Base-by-base conservation (phyloP, 495 filamentous ascomycete genomes). In the Xylaria longipes region DNA sequence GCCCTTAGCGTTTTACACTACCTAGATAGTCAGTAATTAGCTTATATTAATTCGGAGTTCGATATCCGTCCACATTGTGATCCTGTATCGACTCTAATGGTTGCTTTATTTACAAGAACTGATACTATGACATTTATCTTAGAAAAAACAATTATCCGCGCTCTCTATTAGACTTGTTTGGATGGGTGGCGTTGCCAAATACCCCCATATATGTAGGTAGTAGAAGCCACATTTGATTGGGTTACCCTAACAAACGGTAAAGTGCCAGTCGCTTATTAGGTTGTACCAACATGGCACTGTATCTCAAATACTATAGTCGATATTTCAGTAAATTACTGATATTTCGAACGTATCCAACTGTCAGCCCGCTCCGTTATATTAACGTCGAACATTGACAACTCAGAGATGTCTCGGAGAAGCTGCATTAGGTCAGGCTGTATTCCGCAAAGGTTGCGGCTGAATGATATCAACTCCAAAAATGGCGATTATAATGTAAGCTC, bases 371-470 rank as follows among this genome's bases (percentile, higher is more conserved):
- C 25, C 6, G 20, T 43, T 29, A 12, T 52, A 9, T 54, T 25
- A n/a, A 1, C 56, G 50, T 33, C 31, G 14, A 58, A 33, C 7
- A 29, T 37, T 50, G 35, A 17, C n/a, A 56, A n/a, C 12, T 41
- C 33, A 31, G 35, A 12, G 9, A 61, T 61, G 54, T 69, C 66
- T 69, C 66, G 41, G 56, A 46, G 11, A 57, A n/a, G n/a, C 31
- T n/a, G 48, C 12, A 25, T 39, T 22, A 46, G 37, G 15, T 41
- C 25, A 69, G 15, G 27, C 33, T 41, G 39, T 33, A 20, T 35
- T 41, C 1, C 22, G 17, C 22, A 56, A 45, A 56, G 27, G 15
- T 35, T 37, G 37, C 54, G 52, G 52, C 65, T 58, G 65, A 68
- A 27, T 57, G 52, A 20, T 27, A 58, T 25, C 17, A 37, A n/a